Conservation (phyloP, 1,284 basidiomycete species). For the Heterobasidion irregulare region DNA sequence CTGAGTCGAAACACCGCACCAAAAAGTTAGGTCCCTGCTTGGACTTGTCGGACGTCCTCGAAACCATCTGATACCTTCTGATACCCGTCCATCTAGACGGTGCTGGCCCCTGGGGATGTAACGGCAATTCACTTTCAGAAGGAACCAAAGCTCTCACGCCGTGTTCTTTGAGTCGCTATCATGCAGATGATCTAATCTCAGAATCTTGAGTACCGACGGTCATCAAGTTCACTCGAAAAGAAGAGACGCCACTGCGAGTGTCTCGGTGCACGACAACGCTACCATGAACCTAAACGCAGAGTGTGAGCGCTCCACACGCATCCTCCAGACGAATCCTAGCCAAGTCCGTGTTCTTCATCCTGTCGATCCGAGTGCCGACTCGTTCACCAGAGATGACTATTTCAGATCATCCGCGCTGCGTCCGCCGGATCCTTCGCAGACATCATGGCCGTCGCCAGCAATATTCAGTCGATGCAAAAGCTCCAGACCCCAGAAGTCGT, state of each 20-base stretch:
- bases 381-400: background rate
- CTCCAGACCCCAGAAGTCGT: constrained; percentile 5
- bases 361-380: background rate
- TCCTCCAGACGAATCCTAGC: background rate
- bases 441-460: constrained; percentile 2
- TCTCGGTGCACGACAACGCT: background rate
- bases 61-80: no score
- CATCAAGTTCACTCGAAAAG: background rate
- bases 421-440: background rate
- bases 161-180: no score
- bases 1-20: no score
- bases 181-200: no score
- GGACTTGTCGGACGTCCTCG: no score
- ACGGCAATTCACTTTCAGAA: no score
- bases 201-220: no score
- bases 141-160: no score
- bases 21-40: no score
- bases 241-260: background rate
- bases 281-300: background rate
- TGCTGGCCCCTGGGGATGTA: no score
- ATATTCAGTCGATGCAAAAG: background rate
- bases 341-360: background rate
- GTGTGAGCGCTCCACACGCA: background rate
- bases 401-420: background rate
- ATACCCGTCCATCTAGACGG: no score